phyloP scores from a whole-genome alignment of 768 basidiomycete genomes.

The Aureoboletus auriporus region DNA sequence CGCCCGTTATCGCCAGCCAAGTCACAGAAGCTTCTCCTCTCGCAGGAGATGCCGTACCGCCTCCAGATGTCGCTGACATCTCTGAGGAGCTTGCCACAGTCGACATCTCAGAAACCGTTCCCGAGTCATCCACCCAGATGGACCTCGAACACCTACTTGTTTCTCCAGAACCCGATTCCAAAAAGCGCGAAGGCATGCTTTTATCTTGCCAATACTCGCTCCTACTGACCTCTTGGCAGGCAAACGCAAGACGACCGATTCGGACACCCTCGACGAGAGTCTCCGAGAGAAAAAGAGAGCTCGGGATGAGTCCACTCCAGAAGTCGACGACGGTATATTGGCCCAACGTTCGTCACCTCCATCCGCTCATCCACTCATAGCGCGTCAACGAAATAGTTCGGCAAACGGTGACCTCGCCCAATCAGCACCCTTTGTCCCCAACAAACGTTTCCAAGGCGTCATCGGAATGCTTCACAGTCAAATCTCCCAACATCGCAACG shows the following conservation, averaged over 20 bases:
- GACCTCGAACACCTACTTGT: conserved; percentile 12
- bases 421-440: conserved; percentile 31
- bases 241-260: conserved; percentile 26
- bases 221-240: conserved; percentile 11
- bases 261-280: conserved; percentile 20
- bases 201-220: too few species aligned
- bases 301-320: conserved; percentile 23
- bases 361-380: conserved; percentile 7
- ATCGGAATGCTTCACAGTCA: conserved; percentile 78
- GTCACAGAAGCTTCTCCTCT: background rate
- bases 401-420: conserved; percentile 15
- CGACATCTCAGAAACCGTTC: conserved; percentile 4
- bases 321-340: conserved; percentile 41
- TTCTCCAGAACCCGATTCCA: conserved; percentile 6
- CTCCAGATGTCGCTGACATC: conserved; percentile 5
- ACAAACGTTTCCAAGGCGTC: conserved; percentile 77
- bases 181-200: conserved; percentile 22
- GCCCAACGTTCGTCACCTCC: background rate
- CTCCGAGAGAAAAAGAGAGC: conserved; percentile 25
- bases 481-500: conserved; percentile 82
- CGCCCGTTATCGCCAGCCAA: conserved; percentile 5
- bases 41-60: conserved; percentile 7
- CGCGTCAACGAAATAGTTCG: conserved; percentile 14
- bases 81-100: conserved; percentile 8
- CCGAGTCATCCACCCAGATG: conserved; percentile 3